Evolutionary conservation across 345 rosid species (phyloP).

Genomic region (Acer campestre): DNA sequence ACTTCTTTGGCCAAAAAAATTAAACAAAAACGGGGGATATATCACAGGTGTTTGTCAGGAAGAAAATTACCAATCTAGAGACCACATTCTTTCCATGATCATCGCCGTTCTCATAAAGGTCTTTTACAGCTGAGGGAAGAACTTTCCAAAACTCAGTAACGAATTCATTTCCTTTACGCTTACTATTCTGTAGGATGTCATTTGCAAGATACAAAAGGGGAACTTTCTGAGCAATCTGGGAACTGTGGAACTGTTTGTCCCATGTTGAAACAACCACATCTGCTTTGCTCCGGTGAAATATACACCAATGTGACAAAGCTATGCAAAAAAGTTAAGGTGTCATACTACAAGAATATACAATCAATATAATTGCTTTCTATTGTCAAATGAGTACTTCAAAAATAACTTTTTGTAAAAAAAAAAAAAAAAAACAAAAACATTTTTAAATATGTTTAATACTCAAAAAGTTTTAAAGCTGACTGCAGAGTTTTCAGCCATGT

Average conservation of each 20-base stretch:
- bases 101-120: conserved; percentile 68
- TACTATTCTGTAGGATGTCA: conserved; percentile 94
- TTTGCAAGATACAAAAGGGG: conserved; percentile 92
- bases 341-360: neutral
- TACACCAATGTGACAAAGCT: conserved; percentile 98
- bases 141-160: conserved; percentile 93
- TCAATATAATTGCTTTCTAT: neutral
- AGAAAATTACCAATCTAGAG: conserved; percentile 61
- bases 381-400: neutral
- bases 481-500: neutral
- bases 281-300: conserved; percentile 85
- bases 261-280: conserved; percentile 86
- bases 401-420: neutral
- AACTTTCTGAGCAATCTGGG: conserved; percentile 76
- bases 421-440: no score
- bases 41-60: neutral
- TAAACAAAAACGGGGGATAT: neutral
- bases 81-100: conserved; percentile 78
- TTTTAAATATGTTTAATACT: neutral
- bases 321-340: conserved; percentile 37
- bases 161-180: conserved; percentile 91
- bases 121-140: conserved; percentile 86
- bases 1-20: neutral
- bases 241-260: conserved; percentile 86
- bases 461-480: neutral